A percentile compares a stretch with the other conserved stretches of the same genome.
Evolutionary conservation across 441 rosid species (phyloP).

Genomic region (Mallotus repandus): DNA sequence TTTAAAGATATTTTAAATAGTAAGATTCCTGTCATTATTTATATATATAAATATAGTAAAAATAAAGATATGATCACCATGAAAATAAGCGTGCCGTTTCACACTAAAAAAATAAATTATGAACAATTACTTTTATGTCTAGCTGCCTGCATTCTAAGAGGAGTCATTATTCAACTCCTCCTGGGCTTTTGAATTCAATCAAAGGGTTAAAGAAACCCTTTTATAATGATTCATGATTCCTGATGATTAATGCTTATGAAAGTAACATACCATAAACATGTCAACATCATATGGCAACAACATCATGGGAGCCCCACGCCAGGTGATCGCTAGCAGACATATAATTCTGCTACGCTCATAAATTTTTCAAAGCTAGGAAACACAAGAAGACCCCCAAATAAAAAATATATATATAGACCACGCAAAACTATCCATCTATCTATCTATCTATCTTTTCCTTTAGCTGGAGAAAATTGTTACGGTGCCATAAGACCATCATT

Average conservation of each 20-base stretch:
- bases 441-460: too few relatives aligned
- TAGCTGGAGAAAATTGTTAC: too few relatives aligned
- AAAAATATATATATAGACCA: background rate
- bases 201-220: background rate
- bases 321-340: background rate
- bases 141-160: background rate
- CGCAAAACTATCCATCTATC: background rate
- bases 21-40: too few relatives aligned
- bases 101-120: background rate
- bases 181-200: background rate
- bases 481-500: too few relatives aligned
- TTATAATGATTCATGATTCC: background rate
- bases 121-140: background rate
- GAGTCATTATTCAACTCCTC: background rate
- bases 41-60: background rate
- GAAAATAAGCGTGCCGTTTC: background rate
- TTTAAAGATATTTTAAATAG: too few relatives aligned
- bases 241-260: conserved; percentile 1
- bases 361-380: background rate
- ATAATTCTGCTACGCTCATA: background rate
- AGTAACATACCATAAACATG: background rate
- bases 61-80: background rate
- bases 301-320: background rate
- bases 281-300: background rate
- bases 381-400: background rate